Percentiles rank a stretch among this genome's conserved stretches.
Conservation (phyloP, 2,329 filamentous ascomycete genomes). For the Trichothecium sympodiale region DNA sequence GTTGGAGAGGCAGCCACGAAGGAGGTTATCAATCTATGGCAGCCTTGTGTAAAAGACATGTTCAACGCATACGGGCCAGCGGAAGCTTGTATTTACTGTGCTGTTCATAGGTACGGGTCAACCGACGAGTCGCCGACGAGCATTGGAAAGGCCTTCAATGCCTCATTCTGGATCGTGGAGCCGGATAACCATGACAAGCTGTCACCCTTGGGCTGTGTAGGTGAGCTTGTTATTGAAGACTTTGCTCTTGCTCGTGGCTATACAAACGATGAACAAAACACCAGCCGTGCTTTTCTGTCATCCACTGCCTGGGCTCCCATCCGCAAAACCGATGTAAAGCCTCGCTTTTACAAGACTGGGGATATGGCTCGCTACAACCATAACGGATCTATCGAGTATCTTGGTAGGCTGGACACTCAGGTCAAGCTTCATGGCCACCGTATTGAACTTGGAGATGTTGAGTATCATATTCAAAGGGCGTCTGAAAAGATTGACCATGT, state of each 20-base stretch:
- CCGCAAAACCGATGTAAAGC: constrained; percentile 9
- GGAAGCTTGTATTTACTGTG: constrained; percentile 14
- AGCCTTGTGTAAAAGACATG: constrained; percentile 6
- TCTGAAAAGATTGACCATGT: constrained; percentile 1
- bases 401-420: constrained; percentile 66
- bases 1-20: constrained; percentile 6
- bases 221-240: constrained; percentile 79
- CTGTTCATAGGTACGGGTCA: not conserved
- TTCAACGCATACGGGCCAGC: constrained; percentile 30
- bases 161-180: not conserved
- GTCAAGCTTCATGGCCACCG: constrained; percentile 72
- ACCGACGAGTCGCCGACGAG: constrained; percentile 4
- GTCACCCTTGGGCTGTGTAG: constrained; percentile 57
- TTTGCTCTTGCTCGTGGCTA: constrained; percentile 70
- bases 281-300: constrained; percentile 18
- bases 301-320: constrained; percentile 6
- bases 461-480: constrained; percentile 16
- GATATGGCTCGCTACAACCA: constrained; percentile 71
- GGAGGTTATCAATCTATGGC: constrained; percentile 7
- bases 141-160: constrained; percentile 6
- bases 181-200: too few species aligned
- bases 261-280: constrained; percentile 52
- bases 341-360: constrained; percentile 57
- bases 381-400: constrained; percentile 63
- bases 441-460: constrained; percentile 70